Evolutionary conservation across 1,284 basidiomycete genomes (phyloP).

Genomic region (Tetrapyrgos nigripes): DNA sequence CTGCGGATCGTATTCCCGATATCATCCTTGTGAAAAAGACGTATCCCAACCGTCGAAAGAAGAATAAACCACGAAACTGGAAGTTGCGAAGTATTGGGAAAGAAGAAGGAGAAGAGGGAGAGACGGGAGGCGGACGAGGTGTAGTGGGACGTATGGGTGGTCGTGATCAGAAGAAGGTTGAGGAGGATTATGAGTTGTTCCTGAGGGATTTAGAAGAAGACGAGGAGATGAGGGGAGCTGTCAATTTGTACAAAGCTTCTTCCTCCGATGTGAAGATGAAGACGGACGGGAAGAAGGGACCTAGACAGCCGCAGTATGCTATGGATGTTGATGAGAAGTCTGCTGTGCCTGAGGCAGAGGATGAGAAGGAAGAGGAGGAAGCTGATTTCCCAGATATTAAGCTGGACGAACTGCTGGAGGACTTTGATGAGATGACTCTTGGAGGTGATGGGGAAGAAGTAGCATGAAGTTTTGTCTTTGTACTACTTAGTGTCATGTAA

Average conservation of each 20-base stretch:
- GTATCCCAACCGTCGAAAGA: constrained; percentile 95
- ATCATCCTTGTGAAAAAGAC: constrained; percentile 95
- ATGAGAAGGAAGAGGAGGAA: constrained; percentile 74
- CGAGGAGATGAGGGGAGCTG: constrained; percentile 86
- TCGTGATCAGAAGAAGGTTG: constrained; percentile 91
- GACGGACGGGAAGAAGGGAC: constrained; percentile 49
- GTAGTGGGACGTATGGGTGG: constrained; percentile 91
- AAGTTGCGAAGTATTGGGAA: constrained; percentile 94
- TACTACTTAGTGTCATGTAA: too few species aligned
- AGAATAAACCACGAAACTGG: constrained; percentile 88
- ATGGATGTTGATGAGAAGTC: constrained; percentile 77
- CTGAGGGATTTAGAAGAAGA: constrained; percentile 96
- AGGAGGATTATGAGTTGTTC: constrained; percentile 97
- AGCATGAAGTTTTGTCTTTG: constrained; percentile 2
- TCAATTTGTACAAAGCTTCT: constrained; percentile 88
- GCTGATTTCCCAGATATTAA: constrained; percentile 90
- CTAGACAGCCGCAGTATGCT: constrained; percentile 57
- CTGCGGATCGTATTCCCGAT: constrained; percentile 83
- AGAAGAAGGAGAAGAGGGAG: constrained; percentile 86
- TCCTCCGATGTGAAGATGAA: constrained; percentile 53
- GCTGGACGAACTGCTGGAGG: constrained; percentile 90
- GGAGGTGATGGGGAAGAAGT: constrained; percentile 27
- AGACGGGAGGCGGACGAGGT: constrained; percentile 77
- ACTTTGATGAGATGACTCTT: constrained; percentile 88
- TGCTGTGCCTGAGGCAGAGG: constrained; percentile 42